Evolutionary conservation across 257 asterid species (phyloP).

Genomic region (Fraxinus anomala): DNA sequence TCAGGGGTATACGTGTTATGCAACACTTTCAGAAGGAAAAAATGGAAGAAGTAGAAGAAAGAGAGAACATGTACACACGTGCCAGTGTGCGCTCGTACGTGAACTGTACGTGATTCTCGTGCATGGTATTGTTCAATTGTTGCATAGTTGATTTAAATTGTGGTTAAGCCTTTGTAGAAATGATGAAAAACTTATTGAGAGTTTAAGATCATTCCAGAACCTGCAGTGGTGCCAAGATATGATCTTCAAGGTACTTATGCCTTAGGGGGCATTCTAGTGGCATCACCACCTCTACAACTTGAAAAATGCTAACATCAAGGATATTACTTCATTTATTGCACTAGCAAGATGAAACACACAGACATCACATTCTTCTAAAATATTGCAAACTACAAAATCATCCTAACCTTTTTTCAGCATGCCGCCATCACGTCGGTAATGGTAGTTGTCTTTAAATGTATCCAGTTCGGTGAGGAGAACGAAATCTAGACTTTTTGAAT

Average conservation of each 20-base stretch:
- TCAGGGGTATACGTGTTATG: no score
- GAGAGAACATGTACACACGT: neutral
- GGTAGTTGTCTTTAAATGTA: conserved; percentile 23
- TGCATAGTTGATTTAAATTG: no score
- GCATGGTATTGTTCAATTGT: no score
- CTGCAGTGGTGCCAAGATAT: no score
- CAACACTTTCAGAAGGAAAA: no score
- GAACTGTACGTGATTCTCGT: neutral
- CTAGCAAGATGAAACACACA: conserved; percentile 25
- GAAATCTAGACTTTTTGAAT: conserved; percentile 1
- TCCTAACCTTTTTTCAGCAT: conserved; percentile 40
- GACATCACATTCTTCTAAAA: conserved; percentile 35
- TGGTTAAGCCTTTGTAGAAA: no score
- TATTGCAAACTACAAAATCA: conserved; percentile 27
- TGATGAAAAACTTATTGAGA: no score
- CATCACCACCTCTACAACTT: conserved; percentile 26
- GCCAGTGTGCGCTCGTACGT: neutral
- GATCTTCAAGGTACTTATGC: neutral
- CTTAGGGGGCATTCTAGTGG: neutral
- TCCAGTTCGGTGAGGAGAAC: conserved; percentile 21
- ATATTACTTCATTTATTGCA: neutral
- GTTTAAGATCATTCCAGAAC: no score
- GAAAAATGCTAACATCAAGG: conserved; percentile 24
- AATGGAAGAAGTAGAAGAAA: no score
- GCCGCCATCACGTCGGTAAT: conserved; percentile 19